Evolutionary conservation across 805 yeast genomes (phyloP).

Genomic region (Blastobotrys americana): DNA sequence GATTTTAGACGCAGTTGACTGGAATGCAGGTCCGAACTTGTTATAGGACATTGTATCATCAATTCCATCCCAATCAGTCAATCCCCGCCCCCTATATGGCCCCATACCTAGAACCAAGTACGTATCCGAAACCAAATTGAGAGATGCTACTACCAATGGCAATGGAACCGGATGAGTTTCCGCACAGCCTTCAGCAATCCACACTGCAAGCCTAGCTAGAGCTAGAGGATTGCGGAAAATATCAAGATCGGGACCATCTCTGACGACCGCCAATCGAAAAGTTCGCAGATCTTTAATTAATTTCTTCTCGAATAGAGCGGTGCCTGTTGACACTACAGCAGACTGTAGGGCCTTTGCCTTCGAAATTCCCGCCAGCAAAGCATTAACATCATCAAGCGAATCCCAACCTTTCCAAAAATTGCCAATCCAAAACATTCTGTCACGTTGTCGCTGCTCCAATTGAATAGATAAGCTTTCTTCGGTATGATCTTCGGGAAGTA

Average conservation of each 20-base stretch:
- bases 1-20: constrained; percentile 72
- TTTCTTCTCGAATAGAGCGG: constrained; percentile 78
- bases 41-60: constrained; percentile 45
- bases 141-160: constrained; percentile 81
- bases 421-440: constrained; percentile 63
- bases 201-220: constrained; percentile 72
- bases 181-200: constrained; percentile 86
- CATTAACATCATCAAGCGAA: constrained; percentile 45
- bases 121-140: constrained; percentile 65
- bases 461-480: constrained; percentile 17
- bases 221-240: constrained; percentile 83
- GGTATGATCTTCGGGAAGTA: background rate
- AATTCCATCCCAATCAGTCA: constrained; percentile 28
- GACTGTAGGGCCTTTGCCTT: constrained; percentile 80
- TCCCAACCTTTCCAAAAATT: constrained; percentile 70
- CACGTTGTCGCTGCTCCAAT: constrained; percentile 19
- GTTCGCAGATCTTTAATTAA: constrained; percentile 70
- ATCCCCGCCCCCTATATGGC: constrained; percentile 58
- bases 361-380: constrained; percentile 62
- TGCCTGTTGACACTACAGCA: constrained; percentile 79
- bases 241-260: constrained; percentile 77
- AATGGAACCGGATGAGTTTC: constrained; percentile 59
- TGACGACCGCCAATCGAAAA: constrained; percentile 78
- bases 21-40: constrained; percentile 86
- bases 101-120: constrained; percentile 86